Evolutionary conservation across 805 yeast genomes (phyloP).

Genomic region (Kregervanrija pseudodelftensis): DNA sequence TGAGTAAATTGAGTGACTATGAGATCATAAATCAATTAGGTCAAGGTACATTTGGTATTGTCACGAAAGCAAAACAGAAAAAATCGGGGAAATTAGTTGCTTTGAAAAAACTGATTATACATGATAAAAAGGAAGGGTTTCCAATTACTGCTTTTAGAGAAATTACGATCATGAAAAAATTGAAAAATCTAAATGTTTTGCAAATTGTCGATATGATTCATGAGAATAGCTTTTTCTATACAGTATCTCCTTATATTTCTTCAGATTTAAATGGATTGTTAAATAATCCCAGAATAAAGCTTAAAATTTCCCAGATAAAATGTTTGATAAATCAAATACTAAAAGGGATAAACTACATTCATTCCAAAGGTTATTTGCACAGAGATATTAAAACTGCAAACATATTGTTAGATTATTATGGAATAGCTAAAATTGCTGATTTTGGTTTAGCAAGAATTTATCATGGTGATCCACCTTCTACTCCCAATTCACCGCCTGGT

Average conservation of each 20-base stretch:
- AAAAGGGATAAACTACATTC: slow-evolving; percentile 76
- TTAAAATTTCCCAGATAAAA: slow-evolving; percentile 67
- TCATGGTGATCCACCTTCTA: slow-evolving; percentile 30
- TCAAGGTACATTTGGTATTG: slow-evolving; percentile 87
- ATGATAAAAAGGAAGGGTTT: slow-evolving; percentile 71
- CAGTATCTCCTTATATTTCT: slow-evolving; percentile 90
- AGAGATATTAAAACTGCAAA: slow-evolving; percentile 97
- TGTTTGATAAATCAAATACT: slow-evolving; percentile 75
- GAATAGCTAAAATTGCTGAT: slow-evolving; percentile 85
- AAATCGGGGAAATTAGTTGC: slow-evolving; percentile 67
- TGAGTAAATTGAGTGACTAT: slow-evolving; percentile 28
- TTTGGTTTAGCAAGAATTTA: slow-evolving; percentile 81
- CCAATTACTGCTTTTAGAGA: slow-evolving; percentile 96
- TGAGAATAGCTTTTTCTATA: slow-evolving; percentile 52
- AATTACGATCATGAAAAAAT: slow-evolving; percentile 67
- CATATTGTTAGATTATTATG: slow-evolving; percentile 68
- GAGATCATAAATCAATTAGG: slow-evolving; percentile 45
- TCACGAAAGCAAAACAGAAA: slow-evolving; percentile 62
- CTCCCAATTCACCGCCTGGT: slow-evolving; percentile 33
- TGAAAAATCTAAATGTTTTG: slow-evolving; percentile 65
- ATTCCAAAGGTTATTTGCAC: slow-evolving; percentile 55
- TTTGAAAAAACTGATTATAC: slow-evolving; percentile 75
- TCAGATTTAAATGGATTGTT: slow-evolving; percentile 86
- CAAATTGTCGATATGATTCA: slow-evolving; percentile 76
- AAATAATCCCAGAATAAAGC: slow-evolving; percentile 62